Base-by-base conservation (phyloP, 208 protist genomes). In the Wallacemonas sp. region DNA sequence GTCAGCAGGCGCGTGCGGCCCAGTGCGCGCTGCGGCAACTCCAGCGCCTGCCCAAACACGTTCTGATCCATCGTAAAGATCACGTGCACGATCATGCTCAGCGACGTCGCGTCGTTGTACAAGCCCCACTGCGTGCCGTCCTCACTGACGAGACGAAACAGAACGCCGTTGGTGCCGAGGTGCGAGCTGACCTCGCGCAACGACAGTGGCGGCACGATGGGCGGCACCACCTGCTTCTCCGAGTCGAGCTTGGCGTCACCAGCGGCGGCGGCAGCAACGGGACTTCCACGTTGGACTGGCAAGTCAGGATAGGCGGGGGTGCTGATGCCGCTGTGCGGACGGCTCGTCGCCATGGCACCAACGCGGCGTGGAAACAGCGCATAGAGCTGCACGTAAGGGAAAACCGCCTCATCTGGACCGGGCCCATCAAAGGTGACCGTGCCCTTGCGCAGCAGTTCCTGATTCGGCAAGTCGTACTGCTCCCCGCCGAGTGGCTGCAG, bases 101-200 rank as follows among this genome's bases (percentile, higher is more conserved):
- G 24, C 1, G 16, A 8, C 5, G 14, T 8, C 23, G 47, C 30
- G 49, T 71, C 65, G 34, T 71, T 71, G 55, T 71, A 71, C 32
- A 71, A 64, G 21, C 54, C 52, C 65, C 65, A 71, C 16, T 14
- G 26, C 14, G 44, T 58, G 14, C 34, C 56, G 17, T 55, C 33
- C 33, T 24, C 33, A 23, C 55, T 58, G 23, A 71, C 65, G 2
- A 71, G 56, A 11, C 52, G 65, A 38, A 64, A 71, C 24, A 71
- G 38, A 2, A 23, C 26, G 23, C 64, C 23, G 23, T 48, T 47
- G 29, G 29, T 36, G 41, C 47, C 23, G 19, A 19, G 29, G 29
- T 65, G 41, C 33, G 56, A 23, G 41, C 12, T 4, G 8, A 12
- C 34, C 12, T 14, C n/a, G 44, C 19, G 9, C 36, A 41, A 41